Percentiles rank a stretch among this genome's conserved stretches.
phyloP scores from a whole-genome alignment of 352 stramenopile species.

The Globisporangium mamillatum region DNA sequence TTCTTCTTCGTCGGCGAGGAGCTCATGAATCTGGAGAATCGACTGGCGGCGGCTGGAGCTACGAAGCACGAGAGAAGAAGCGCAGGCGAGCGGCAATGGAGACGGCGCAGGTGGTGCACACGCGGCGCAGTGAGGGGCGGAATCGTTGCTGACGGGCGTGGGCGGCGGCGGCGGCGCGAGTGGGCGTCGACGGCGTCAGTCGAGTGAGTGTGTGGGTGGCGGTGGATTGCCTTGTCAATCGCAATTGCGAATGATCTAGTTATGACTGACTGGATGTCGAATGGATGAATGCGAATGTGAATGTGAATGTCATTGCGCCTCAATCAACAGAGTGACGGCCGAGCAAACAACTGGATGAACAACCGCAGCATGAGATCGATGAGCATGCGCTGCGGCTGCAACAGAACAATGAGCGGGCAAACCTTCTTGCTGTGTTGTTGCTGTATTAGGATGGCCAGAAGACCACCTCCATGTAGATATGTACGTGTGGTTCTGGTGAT shows the following conservation, averaged over 20 bases:
- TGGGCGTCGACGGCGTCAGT: neutral
- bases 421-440: neutral
- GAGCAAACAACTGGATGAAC: neutral
- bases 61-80: neutral
- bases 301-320: neutral
- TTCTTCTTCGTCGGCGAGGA: conserved; percentile 17
- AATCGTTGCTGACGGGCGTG: conserved; percentile 7
- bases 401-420: neutral
- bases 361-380: neutral
- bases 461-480: neutral
- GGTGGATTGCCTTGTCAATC: conserved; percentile 1
- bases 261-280: neutral
- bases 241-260: neutral
- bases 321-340: neutral
- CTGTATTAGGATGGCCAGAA: neutral
- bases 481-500: neutral
- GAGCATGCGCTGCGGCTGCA: neutral
- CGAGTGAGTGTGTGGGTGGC: neutral
- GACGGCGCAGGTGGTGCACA: neutral
- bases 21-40: conserved; percentile 12
- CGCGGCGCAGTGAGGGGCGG: conserved; percentile 1
- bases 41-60: conserved; percentile 5
- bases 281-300: neutral
- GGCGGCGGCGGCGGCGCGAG: neutral
- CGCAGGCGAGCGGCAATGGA: neutral